These are phyloP conservation scores for Allium cepa DNA, from an alignment of 106 monocot genomes.

Conservation along the genomic window DNA sequence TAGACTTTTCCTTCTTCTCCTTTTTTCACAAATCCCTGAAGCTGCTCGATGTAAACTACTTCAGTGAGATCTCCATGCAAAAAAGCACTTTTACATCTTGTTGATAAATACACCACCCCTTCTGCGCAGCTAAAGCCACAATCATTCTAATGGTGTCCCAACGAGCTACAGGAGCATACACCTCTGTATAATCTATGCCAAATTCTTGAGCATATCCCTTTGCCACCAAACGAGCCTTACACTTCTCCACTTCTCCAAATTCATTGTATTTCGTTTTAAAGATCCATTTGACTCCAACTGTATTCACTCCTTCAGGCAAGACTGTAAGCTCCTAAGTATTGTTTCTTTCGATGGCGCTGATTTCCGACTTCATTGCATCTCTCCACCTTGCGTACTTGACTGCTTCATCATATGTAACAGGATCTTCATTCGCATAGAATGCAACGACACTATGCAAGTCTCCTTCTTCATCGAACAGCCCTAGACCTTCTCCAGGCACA, in stretches of 20 bases:
- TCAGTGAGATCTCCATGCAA: neutral
- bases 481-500: neutral
- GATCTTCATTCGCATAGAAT: neutral
- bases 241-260: neutral
- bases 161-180: neutral
- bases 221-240: neutral
- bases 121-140: neutral
- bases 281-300: constrained; percentile 3
- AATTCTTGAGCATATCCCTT: neutral
- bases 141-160: neutral
- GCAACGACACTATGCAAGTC: neutral
- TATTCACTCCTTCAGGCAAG: neutral
- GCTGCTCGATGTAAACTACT: neutral
- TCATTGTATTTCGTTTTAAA: constrained; percentile 2
- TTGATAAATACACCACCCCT: constrained; percentile 4
- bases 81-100: neutral
- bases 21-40: neutral
- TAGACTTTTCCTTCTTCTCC: neutral
- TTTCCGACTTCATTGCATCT: neutral
- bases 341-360: neutral
- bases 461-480: neutral
- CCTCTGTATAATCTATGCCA: neutral
- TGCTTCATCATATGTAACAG: neutral
- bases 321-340: neutral
- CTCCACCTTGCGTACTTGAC: neutral